These are phyloP conservation scores for Aaosphaeria arxii DNA, from an alignment of 2,329 filamentous ascomycete species.

Conservation along the genomic window DNA sequence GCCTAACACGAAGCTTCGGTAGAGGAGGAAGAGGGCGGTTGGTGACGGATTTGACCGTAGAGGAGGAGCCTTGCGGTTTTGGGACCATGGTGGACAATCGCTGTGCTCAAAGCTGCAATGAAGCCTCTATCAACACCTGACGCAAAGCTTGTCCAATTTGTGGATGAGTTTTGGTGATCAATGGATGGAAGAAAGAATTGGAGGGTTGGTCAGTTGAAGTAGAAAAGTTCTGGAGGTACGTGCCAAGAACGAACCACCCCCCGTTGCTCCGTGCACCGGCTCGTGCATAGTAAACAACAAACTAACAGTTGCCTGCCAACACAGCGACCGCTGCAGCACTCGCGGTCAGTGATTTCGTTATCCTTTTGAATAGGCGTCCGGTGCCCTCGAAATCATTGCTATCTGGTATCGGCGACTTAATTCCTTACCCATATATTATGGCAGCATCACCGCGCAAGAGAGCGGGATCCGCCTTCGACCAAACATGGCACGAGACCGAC, in stretches of 20 bases:
- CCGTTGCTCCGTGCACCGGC: too few species aligned
- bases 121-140: background rate
- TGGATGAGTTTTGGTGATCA: background rate
- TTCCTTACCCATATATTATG: slow-evolving; percentile 13
- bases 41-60: slow-evolving; percentile 33
- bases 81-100: slow-evolving; percentile 27
- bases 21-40: slow-evolving; percentile 56
- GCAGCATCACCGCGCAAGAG: slow-evolving; percentile 29
- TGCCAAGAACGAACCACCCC: too few species aligned
- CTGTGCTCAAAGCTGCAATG: background rate
- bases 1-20: slow-evolving; percentile 61
- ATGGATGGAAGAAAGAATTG: too few species aligned
- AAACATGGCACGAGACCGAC: slow-evolving; percentile 43
- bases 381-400: too few species aligned
- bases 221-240: too few species aligned
- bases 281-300: too few species aligned
- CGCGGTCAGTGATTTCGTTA: too few species aligned
- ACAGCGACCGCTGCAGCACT: too few species aligned
- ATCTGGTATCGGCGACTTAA: too few species aligned
- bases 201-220: too few species aligned
- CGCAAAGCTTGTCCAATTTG: slow-evolving; percentile 1
- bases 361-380: too few species aligned
- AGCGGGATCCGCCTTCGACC: slow-evolving; percentile 26
- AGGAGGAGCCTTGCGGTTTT: slow-evolving; percentile 27
- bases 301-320: too few species aligned